Base-by-base conservation (phyloP, 345 rosid species). In the Tarenaya hassleriana region DNA sequence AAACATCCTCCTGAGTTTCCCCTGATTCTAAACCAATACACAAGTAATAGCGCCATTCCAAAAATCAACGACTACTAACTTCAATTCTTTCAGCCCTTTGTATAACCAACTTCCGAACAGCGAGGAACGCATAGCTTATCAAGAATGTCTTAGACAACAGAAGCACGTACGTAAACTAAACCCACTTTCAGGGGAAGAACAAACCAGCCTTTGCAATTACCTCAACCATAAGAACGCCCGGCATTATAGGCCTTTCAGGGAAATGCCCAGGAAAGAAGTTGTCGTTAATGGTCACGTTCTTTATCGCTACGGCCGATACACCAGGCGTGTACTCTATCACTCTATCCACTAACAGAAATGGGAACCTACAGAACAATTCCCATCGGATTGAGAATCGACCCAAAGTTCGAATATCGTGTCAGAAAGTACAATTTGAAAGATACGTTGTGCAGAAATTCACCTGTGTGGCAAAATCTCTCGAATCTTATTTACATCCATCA, bases 191-290 rank as follows among this genome's bases (percentile, higher is more conserved):
- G 38, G 20, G 44, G 32, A 44, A 37, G 40, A 16, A 39, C 3
- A 43, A 34, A 17, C 21, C 20, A 12, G 16, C 42, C 7, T 39
- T 53, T 20, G 67, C 0, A 16, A 59, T 70, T 62, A 88, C 97
- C 97, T 88, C 99, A 69, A 94, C 78, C 97, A 88, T 94, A 73
- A 94, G 97, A 42, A 94, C 99, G 44, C 97, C 97, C 51, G 99
- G 99, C 99, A 94, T 88, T 0, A 94, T 94, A 1, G 99, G 99
- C 55, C 99, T 79, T 69, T 83, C 95, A 46, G 99, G 99, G 47
- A 94, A 94, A 74, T 94, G 99, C 0, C 99, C 99, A 52, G 99
- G 99, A 58, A 94, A 94, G 72, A 94, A 94, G 75, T 86, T 94
- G 60, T 94, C 99, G 63, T 94, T 94, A 10, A 88, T 94, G 1